Conservation (phyloP, 176 grass and related monocot genomes). For the Hyparrhenia diplandra region DNA sequence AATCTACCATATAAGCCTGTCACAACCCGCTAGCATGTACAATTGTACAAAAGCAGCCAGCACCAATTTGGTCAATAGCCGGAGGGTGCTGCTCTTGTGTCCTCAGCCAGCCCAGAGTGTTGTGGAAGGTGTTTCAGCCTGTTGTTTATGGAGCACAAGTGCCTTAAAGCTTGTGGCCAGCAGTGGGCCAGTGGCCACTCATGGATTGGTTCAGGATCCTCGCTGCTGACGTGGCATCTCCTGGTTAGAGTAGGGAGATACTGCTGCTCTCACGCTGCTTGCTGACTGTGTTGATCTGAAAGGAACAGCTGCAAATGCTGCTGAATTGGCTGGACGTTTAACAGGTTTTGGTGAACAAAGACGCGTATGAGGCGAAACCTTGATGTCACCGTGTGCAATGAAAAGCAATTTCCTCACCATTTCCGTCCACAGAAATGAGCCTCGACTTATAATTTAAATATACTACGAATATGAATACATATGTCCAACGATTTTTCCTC, state of each 20-base stretch:
- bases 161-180: constrained; percentile 30
- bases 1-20: no score
- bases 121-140: no score
- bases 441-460: not conserved
- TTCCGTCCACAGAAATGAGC: not conserved
- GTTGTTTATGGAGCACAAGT: no score
- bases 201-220: constrained; percentile 66
- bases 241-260: constrained; percentile 47
- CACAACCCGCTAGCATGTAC: no score
- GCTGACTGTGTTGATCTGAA: not conserved
- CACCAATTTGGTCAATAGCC: no score
- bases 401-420: not conserved
- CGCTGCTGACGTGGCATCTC: constrained; percentile 50
- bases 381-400: not conserved
- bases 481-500: not conserved
- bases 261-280: not conserved
- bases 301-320: not conserved
- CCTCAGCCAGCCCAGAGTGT: no score
- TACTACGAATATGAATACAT: not conserved
- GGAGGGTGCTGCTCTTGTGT: no score
- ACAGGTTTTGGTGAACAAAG: not conserved
- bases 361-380: not conserved
- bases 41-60: no score
- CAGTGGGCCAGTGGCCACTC: constrained; percentile 5
- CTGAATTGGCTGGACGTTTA: not conserved